phyloP scores from a whole-genome alignment of 345 rosid genomes.

The Gynandropsis gynandra region DNA sequence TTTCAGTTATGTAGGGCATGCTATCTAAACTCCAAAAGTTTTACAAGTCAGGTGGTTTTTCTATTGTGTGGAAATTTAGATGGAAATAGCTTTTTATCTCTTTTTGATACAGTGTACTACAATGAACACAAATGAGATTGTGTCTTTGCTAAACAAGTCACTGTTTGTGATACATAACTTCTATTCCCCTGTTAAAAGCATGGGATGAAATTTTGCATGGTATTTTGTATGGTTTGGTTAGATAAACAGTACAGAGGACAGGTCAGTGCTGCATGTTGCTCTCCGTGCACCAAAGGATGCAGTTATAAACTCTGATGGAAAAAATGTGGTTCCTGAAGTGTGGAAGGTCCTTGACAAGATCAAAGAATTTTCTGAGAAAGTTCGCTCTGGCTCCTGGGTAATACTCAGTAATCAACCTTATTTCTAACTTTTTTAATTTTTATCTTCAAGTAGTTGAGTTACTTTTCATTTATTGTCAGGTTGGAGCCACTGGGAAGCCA shows the following conservation, averaged over 20 bases:
- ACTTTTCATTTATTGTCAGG: slow-evolving; percentile 37
- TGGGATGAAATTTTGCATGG: slow-evolving; percentile 11
- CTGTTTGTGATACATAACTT: neutral
- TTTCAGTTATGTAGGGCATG: too few relatives aligned
- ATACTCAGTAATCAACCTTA: slow-evolving; percentile 11
- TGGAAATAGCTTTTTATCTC: slow-evolving; percentile 8
- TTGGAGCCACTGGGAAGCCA: slow-evolving; percentile 89
- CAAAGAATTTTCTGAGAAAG: slow-evolving; percentile 71
- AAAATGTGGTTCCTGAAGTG: slow-evolving; percentile 82
- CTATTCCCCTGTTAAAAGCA: neutral
- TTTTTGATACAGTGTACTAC: slow-evolving; percentile 3
- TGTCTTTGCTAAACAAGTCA: slow-evolving; percentile 1
- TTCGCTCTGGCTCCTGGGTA: slow-evolving; percentile 95
- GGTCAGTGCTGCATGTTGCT: slow-evolving; percentile 93
- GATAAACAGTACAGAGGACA: slow-evolving; percentile 91
- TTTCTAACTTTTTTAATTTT: slow-evolving; percentile 7
- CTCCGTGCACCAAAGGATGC: slow-evolving; percentile 87
- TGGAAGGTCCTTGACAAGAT: slow-evolving; percentile 92
- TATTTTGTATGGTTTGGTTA: slow-evolving; percentile 25
- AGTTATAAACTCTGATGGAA: slow-evolving; percentile 65
- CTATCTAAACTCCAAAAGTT: too few relatives aligned
- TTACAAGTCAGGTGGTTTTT: neutral
- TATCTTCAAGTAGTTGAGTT: slow-evolving; percentile 17
- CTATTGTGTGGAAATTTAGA: neutral
- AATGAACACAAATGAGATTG: neutral